Base-by-base conservation (phyloP, 2,329 filamentous ascomycete genomes). In the Arthroderma sp. region DNA sequence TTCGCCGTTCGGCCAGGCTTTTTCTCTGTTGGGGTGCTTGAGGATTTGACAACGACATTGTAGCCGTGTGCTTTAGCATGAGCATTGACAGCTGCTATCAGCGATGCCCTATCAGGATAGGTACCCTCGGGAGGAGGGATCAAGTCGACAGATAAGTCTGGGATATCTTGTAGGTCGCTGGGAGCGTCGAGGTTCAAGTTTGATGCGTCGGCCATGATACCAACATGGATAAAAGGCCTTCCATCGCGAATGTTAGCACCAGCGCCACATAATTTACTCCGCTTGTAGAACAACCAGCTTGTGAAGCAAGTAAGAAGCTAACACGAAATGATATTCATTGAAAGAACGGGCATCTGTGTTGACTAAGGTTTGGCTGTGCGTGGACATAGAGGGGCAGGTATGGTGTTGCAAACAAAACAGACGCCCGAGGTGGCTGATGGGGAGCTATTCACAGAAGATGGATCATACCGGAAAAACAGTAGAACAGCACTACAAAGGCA, bases 21-120 rank as follows among this genome's bases (percentile, higher is more conserved):
- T 52, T 67, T 66, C 45, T 67, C 63, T 4, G 63, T 67, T 5
- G 65, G 64, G 1, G 61, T 66, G 47, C 64, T 67, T 11, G 65
- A 68, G n/a, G 65, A 67, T 42, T 68, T 68, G 41, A 68, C 62
- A 6, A 67, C 65, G 27, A 68, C 59, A 50, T 67, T 66, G 48
- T 68, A 68, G 15, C 64, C 64, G 52, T 67, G 63, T 3, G 58
- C 53, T 52, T 66, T 67, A 29, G 61, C 63, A 49, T 66, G 64
- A 6, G 57, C 58, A 47, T 67, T 63, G 27, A 68, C 63, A 8
- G 64, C 58, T 3, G 61, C 54, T 32, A 67, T 56, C 41, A 68
- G 55, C 15, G 63, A 56, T 4, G 58, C 49, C 50, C 63, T 65
- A 47, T 68, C 65, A 49, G 65, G 64, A 53, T 61, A 68, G 29